Evolutionary conservation across 495 filamentous ascomycete species (phyloP).

Genomic region (Penicillium fimorum): DNA sequence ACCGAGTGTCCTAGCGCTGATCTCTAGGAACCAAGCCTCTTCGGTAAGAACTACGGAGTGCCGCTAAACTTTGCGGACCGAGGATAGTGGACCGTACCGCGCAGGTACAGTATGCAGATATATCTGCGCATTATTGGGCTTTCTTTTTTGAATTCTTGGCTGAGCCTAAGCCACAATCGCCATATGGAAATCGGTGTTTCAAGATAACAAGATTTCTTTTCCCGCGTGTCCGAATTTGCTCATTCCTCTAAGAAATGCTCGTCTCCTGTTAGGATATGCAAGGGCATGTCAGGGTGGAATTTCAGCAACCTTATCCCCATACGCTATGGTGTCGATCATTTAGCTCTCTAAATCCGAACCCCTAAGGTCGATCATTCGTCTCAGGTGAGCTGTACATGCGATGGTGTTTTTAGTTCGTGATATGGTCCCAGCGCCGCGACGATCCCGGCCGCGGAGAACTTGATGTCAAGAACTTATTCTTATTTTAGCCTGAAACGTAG

Average conservation of each 20-base stretch:
- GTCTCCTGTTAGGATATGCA: slow-evolving; percentile 30
- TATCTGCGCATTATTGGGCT: not conserved
- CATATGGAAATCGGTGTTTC: slow-evolving; percentile 29
- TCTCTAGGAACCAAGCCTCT: not conserved
- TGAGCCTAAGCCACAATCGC: slow-evolving; percentile 21
- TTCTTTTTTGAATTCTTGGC: not conserved
- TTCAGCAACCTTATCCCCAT: slow-evolving; percentile 35
- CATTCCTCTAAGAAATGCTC: slow-evolving; percentile 27
- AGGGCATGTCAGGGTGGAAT: slow-evolving; percentile 34
- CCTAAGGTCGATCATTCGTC: slow-evolving; percentile 2
- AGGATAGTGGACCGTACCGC: slow-evolving; percentile 8
- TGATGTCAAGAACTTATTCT: not conserved
- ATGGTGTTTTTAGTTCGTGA: not conserved
- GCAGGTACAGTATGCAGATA: slow-evolving; percentile 17
- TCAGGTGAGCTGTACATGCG: not conserved
- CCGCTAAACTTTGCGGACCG: slow-evolving; percentile 10
- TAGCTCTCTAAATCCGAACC: not conserved
- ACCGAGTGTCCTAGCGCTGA: not conserved
- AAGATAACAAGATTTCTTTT: slow-evolving; percentile 29
- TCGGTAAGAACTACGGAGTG: not conserved
- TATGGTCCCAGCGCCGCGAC: not conserved
- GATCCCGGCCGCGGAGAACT: not conserved
- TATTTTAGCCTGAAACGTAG: slow-evolving; percentile 2
- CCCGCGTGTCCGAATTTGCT: slow-evolving; percentile 16
- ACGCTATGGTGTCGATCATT: slow-evolving; percentile 12